Evolutionary conservation across 257 asterid species (phyloP).

Genomic region (Scutellaria galericulata): DNA sequence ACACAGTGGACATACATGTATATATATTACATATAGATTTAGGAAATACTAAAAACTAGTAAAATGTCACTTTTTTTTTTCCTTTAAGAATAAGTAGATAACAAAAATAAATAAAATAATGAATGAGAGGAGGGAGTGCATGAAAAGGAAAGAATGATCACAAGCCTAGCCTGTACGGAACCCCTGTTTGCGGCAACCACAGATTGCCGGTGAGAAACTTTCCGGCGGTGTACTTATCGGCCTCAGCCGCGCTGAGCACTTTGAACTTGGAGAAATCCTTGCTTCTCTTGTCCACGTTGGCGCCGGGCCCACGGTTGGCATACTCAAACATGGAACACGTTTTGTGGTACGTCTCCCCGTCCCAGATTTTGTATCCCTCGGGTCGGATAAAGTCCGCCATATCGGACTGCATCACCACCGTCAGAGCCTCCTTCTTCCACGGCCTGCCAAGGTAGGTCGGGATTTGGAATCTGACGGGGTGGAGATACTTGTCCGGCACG

Average conservation of each 20-base stretch:
- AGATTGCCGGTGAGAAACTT: conserved; percentile 33
- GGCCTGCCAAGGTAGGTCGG: conserved; percentile 64
- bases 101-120: not conserved
- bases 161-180: conserved; percentile 41
- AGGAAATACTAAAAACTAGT: too few relatives aligned
- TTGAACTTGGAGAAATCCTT: conserved; percentile 34
- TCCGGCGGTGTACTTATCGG: conserved; percentile 34
- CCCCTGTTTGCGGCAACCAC: conserved; percentile 42
- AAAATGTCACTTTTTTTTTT: too few relatives aligned
- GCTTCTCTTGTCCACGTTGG: conserved; percentile 37
- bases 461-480: conserved; percentile 39
- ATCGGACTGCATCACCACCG: conserved; percentile 62
- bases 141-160: not conserved
- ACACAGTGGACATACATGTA: too few relatives aligned
- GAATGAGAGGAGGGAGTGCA: too few relatives aligned
- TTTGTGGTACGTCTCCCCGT: conserved; percentile 39
- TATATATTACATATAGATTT: too few relatives aligned
- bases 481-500: conserved; percentile 46
- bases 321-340: conserved; percentile 51
- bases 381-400: conserved; percentile 68
- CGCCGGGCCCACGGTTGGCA: conserved; percentile 70
- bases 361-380: conserved; percentile 58
- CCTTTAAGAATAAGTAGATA: too few relatives aligned
- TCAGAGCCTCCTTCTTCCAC: conserved; percentile 51
- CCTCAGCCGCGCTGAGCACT: conserved; percentile 35